These are phyloP conservation scores for Pezicula neosporulosa DNA, from an alignment of 2,329 filamentous ascomycete genomes.

Conservation along the genomic window DNA sequence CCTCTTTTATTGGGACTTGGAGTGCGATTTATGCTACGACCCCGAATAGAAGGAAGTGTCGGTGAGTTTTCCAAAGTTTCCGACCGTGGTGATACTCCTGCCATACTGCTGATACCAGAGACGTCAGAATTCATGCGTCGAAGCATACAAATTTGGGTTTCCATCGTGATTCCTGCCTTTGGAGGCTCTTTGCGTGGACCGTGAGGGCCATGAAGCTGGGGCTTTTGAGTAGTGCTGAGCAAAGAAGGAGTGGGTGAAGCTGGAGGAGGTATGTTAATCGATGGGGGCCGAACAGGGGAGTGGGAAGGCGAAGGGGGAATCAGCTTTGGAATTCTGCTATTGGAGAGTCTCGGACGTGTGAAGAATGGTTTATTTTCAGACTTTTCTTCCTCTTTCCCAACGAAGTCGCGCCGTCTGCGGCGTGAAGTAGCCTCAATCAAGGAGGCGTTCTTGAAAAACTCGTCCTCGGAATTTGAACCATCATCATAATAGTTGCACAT, in stretches of 20 bases:
- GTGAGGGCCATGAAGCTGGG: neutral
- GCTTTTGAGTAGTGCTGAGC: neutral
- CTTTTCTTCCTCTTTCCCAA: neutral
- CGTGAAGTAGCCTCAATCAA: conserved; percentile 7
- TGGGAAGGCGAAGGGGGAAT: neutral
- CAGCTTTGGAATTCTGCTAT: neutral
- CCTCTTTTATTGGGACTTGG: conserved; percentile 1
- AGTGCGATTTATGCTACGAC: neutral
- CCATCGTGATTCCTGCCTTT: conserved; percentile 1
- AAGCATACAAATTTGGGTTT: conserved; percentile 4
- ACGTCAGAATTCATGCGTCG: conserved; percentile 11
- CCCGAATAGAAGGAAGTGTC: neutral
- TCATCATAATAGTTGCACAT: conserved; percentile 19
- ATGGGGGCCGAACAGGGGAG: neutral
- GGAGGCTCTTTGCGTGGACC: neutral
- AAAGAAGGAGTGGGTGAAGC: neutral
- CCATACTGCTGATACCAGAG: neutral
- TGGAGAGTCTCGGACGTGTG: neutral
- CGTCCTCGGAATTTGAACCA: conserved; percentile 12
- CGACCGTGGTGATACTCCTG: neutral
- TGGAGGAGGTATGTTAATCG: neutral
- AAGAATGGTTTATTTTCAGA: neutral
- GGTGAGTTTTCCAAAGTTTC: neutral
- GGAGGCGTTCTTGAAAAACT: conserved; percentile 12
- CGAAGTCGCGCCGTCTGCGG: conserved; percentile 12